Base-by-base conservation (phyloP, 306 rosid genomes). In the Casuarina glauca region DNA sequence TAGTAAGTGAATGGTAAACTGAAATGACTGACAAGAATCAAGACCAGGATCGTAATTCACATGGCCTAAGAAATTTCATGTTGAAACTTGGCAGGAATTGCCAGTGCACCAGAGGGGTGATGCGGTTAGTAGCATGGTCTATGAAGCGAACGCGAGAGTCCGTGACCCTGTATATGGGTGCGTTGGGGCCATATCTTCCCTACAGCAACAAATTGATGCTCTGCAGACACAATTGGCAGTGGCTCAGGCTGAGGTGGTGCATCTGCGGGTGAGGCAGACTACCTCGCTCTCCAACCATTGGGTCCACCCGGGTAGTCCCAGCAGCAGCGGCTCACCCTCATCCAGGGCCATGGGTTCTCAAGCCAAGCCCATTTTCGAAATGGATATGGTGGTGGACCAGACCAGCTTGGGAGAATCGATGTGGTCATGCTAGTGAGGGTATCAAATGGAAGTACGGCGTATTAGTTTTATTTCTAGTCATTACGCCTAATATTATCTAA, bases 241-340 rank as follows among this genome's bases (percentile, higher is more conserved):
- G 69, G 98, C 98, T 79, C 98, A 89, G 51, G 98, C 98, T 3
- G 98, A 93, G 80, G 98, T 91, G 66, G 96, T 89, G 32, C 97
- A 93, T 82, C 89, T 90, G 4, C 52, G 90, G 78, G 85, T 88
- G 17, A 72, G 89, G 50, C 96, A 93, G 62, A 72, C 85, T 1
- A 77, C 82, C 1, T 55, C 85, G 6, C 20, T 83, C 50, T 84
- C 92, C 16, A 81, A 69, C 75, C 76, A 73, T 39, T 89, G 91
- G 70, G 77, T 76, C 3, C 82, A 90, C 82, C 89, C 92, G 2
- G 75, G 75, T 1, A 92, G 96, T 80, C 97, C 94, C 75, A 83
- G 86, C 5, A 80, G 74, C 8, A 90, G 90, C 26, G 91, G 83
- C 7, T 87, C 91, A 0, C 97, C 97, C n/a, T 76, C 86, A 2